These are phyloP conservation scores for Fusarium continuum DNA, from an alignment of 2,329 filamentous ascomycete species.

Conservation along the genomic window DNA sequence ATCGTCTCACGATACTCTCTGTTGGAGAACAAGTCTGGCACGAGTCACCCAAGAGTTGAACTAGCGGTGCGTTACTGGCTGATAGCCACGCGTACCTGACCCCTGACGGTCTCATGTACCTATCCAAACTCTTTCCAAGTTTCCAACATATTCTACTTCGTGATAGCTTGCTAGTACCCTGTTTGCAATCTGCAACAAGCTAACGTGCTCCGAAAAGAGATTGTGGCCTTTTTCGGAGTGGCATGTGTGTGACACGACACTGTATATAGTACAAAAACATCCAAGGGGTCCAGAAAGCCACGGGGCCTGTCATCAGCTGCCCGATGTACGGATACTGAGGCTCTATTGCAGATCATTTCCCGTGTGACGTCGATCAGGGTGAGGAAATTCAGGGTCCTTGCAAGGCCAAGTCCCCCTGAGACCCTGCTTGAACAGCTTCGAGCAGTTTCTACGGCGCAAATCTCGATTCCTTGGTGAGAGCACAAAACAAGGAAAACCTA, in stretches of 20 bases:
- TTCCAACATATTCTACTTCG: background rate
- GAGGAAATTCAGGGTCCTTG: conserved; percentile 33
- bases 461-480: conserved; percentile 10
- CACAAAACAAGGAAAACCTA: background rate
- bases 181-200: background rate
- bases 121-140: conserved; percentile 13
- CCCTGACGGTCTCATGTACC: conserved; percentile 1
- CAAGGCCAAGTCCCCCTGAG: background rate
- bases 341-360: conserved; percentile 34
- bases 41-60: conserved; percentile 9
- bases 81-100: conserved; percentile 13
- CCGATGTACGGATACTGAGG: conserved; percentile 27
- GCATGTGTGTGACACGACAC: conserved; percentile 1
- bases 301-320: background rate
- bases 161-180: background rate
- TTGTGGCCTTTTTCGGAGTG: background rate
- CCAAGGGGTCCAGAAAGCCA: background rate
- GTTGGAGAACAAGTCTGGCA: background rate
- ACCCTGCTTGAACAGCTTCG: conserved; percentile 19
- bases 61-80: background rate
- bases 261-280: too few species aligned
- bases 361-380: conserved; percentile 30
- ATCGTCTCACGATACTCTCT: conserved; percentile 13
- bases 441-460: conserved; percentile 15
- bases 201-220: background rate